phyloP scores from a whole-genome alignment of 495 filamentous ascomycete genomes.

The Pyrenula aspistea region DNA sequence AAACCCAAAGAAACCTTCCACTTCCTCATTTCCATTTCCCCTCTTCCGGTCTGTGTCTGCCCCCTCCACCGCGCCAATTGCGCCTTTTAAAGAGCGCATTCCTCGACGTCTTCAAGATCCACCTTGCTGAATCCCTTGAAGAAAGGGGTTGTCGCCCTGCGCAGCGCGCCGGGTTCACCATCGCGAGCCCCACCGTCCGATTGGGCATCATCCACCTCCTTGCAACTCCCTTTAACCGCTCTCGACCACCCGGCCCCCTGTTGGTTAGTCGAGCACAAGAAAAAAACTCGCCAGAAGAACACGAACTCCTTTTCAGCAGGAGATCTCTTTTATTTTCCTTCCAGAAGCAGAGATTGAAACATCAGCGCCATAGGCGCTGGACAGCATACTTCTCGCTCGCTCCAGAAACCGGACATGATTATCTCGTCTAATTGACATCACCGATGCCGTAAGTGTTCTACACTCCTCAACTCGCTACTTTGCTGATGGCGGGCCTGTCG shows the following conservation, averaged over 20 bases:
- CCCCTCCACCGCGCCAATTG: neutral
- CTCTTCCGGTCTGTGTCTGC: neutral
- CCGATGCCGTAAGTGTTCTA: slow-evolving; percentile 8
- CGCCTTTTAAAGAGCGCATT: too few species aligned
- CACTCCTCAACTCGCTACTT: neutral
- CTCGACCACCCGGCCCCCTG: slow-evolving; percentile 1
- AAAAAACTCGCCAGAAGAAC: too few species aligned
- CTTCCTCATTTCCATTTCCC: neutral
- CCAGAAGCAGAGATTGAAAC: too few species aligned
- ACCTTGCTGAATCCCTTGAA: too few species aligned
- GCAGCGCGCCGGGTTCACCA: too few species aligned
- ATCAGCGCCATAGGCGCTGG: too few species aligned
- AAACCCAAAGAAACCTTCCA: neutral
- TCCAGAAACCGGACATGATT: neutral
- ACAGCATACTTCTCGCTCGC: too few species aligned
- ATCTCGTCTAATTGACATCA: neutral
- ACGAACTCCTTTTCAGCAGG: too few species aligned
- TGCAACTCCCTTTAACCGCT: neutral
- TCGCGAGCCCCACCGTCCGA: neutral
- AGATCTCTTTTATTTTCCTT: too few species aligned
- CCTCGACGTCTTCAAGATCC: too few species aligned
- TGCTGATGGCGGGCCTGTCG: slow-evolving; percentile 5
- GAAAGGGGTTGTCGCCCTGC: too few species aligned
- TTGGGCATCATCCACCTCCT: neutral
- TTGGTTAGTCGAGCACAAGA: too few species aligned